These are phyloP conservation scores for Epichloe aotearoae DNA, from an alignment of 2,329 filamentous ascomycete genomes.

Conservation along the genomic window DNA sequence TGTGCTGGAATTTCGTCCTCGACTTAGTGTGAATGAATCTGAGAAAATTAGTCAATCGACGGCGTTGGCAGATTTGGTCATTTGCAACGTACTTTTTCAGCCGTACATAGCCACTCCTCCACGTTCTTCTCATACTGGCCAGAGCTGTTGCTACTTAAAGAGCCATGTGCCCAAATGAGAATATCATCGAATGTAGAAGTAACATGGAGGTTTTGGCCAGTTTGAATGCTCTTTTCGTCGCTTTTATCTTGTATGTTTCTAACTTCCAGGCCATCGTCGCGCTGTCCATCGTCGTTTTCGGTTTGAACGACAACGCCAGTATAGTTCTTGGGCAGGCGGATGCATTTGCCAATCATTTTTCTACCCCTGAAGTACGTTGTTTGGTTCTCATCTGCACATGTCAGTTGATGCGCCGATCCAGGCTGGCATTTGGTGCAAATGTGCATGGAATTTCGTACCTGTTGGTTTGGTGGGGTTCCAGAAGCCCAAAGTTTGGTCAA, in stretches of 20 bases:
- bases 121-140: conserved; percentile 65
- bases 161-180: conserved; percentile 75
- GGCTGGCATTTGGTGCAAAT: neutral
- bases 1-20: neutral
- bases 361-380: conserved; percentile 66
- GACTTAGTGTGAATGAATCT: neutral
- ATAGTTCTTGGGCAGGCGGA: conserved; percentile 60
- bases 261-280: conserved; percentile 11
- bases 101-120: conserved; percentile 67
- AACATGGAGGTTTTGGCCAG: conserved; percentile 25
- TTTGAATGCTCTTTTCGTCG: conserved; percentile 14
- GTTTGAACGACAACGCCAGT: conserved; percentile 43
- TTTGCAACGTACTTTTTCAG: conserved; percentile 41
- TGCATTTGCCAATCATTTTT: conserved; percentile 54
- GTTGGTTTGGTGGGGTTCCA: conserved; percentile 49
- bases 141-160: conserved; percentile 40
- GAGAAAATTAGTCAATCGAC: neutral
- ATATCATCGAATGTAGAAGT: conserved; percentile 58
- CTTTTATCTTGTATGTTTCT: conserved; percentile 17
- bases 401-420: neutral
- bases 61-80: neutral
- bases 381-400: conserved; percentile 31
- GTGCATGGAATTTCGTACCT: conserved; percentile 22
- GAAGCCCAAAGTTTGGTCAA: conserved; percentile 50
- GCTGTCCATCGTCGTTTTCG: conserved; percentile 25